phyloP scores from a whole-genome alignment of 768 basidiomycete species.

The Calvatia gigantea region DNA sequence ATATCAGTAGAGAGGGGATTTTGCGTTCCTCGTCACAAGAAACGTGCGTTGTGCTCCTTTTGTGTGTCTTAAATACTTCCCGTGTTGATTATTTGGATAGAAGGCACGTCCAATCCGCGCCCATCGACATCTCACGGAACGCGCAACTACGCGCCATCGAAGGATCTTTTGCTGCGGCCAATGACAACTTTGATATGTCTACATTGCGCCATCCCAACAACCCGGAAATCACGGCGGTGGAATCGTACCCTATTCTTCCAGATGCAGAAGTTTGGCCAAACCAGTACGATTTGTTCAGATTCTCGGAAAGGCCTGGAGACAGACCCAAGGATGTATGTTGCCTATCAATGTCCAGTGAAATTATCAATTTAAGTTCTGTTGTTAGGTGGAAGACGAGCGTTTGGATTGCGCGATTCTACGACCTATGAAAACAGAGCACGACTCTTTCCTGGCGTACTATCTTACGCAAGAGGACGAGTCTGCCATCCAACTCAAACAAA shows the following conservation, averaged over 20 bases:
- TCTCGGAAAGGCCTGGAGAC: slow-evolving; percentile 86
- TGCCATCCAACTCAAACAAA: slow-evolving; percentile 62
- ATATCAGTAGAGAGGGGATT: slow-evolving; percentile 62
- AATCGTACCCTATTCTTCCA: slow-evolving; percentile 80
- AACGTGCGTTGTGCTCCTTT: slow-evolving; percentile 38
- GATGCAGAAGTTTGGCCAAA: slow-evolving; percentile 88
- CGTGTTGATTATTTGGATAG: slow-evolving; percentile 22
- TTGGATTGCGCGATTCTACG: slow-evolving; percentile 83
- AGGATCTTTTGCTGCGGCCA: slow-evolving; percentile 64
- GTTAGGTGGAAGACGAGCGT: slow-evolving; percentile 71
- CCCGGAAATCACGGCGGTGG: slow-evolving; percentile 67
- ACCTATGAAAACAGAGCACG: slow-evolving; percentile 85
- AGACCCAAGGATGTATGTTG: slow-evolving; percentile 57
- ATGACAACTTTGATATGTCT: slow-evolving; percentile 56
- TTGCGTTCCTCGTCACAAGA: slow-evolving; percentile 45
- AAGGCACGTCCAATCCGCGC: slow-evolving; percentile 42
- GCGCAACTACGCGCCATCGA: slow-evolving; percentile 81
- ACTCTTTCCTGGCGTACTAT: slow-evolving; percentile 85
- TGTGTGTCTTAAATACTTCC: neutral
- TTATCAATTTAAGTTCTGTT: neutral
- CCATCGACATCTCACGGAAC: slow-evolving; percentile 67
- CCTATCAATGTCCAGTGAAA: neutral
- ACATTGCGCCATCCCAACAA: slow-evolving; percentile 77
- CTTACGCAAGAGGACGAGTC: slow-evolving; percentile 74
- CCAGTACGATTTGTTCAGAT: slow-evolving; percentile 83